phyloP scores from a whole-genome alignment of 148 eudicot genomes.

The Rhododendron williamsianum region DNA sequence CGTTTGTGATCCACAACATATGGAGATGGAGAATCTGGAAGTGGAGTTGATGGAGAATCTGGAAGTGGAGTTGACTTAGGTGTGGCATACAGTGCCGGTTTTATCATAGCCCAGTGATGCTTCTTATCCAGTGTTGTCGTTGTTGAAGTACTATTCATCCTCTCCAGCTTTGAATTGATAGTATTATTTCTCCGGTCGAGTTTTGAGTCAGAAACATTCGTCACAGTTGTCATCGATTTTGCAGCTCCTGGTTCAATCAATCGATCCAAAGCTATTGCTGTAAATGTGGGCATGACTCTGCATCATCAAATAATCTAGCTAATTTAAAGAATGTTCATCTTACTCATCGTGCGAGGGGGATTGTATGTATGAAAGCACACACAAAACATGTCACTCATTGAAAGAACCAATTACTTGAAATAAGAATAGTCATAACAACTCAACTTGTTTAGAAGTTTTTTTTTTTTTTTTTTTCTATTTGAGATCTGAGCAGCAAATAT shows the following conservation, averaged over 20 bases:
- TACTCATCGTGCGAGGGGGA: not conserved
- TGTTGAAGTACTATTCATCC: constrained; percentile 31
- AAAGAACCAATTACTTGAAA: not conserved
- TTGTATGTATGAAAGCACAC: not conserved
- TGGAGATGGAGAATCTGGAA: constrained; percentile 87
- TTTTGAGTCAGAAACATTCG: constrained; percentile 25
- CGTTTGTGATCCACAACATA: constrained; percentile 82
- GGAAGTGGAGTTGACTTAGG: constrained; percentile 85
- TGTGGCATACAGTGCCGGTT: constrained; percentile 75
- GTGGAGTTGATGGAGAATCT: constrained; percentile 77
- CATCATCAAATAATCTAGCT: constrained; percentile 24
- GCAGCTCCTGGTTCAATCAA: constrained; percentile 60
- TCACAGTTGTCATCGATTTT: constrained; percentile 34
- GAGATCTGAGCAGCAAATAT: not conserved
- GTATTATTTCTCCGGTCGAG: constrained; percentile 37
- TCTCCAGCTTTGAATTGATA: constrained; percentile 20
- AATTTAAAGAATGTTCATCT: not conserved
- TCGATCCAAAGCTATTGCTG: constrained; percentile 68
- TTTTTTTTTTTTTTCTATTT: not conserved
- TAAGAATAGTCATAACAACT: not conserved
- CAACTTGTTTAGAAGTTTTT: not conserved
- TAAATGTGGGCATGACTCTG: constrained; percentile 73
- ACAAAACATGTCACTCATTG: constrained; percentile 12
- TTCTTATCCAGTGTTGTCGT: constrained; percentile 26
- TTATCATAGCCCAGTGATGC: constrained; percentile 48